Conservation (phyloP, 2,329 filamentous ascomycete species). For the Colletotrichum sp. region DNA sequence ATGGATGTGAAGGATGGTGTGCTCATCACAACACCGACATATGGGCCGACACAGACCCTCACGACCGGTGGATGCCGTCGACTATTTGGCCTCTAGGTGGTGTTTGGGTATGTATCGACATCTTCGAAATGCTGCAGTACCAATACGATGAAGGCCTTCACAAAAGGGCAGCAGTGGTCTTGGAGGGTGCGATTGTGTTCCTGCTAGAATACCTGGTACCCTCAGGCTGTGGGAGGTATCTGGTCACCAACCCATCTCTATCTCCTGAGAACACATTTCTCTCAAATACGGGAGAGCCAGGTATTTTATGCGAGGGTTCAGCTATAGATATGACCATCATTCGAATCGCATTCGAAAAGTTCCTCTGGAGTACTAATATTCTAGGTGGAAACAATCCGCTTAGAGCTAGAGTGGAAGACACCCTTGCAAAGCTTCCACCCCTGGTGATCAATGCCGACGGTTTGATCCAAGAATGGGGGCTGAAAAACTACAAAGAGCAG, state of each 20-base stretch:
- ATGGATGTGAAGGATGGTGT: conserved; percentile 35
- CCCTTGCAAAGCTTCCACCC: conserved; percentile 22
- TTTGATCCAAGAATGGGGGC: conserved; percentile 50
- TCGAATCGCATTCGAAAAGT: conserved; percentile 22
- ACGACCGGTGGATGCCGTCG: conserved; percentile 35
- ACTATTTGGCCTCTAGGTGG: conserved; percentile 44
- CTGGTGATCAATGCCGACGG: conserved; percentile 28
- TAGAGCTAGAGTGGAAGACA: background rate
- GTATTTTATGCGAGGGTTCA: conserved; percentile 45
- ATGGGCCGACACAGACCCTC: conserved; percentile 38
- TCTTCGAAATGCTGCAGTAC: conserved; percentile 41
- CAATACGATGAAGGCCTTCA: conserved; percentile 34
- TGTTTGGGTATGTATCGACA: conserved; percentile 44
- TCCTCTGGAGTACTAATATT: conserved; percentile 26
- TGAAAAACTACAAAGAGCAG: conserved; percentile 39
- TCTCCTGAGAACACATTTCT: conserved; percentile 30
- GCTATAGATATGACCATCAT: conserved; percentile 47
- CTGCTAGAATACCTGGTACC: conserved; percentile 31
- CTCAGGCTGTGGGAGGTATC: conserved; percentile 27
- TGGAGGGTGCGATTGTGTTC: conserved; percentile 34
- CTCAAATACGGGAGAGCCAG: conserved; percentile 37
- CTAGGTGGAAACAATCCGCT: conserved; percentile 3
- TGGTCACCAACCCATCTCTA: conserved; percentile 29
- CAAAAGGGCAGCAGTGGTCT: conserved; percentile 27
- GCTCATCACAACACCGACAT: conserved; percentile 43